Percentiles rank a stretch among this genome's conserved stretches.
These are phyloP conservation scores for Annulohypoxylon maeteangense DNA, from an alignment of 495 filamentous ascomycete species.

Conservation along the genomic window DNA sequence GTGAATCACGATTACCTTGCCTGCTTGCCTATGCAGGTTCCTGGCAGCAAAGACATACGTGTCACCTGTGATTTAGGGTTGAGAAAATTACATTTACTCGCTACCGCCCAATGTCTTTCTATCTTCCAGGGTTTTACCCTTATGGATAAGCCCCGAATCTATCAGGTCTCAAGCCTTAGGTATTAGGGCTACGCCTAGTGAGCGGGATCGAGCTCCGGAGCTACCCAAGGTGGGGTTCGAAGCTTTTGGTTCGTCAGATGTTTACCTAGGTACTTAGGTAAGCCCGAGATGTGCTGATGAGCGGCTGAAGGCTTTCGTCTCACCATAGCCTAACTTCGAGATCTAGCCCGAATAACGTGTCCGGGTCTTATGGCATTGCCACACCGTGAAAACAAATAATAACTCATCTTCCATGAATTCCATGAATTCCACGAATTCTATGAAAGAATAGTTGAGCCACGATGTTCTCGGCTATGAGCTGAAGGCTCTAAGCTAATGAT, in stretches of 20 bases:
- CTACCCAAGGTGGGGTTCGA: background rate
- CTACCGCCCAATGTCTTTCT: background rate
- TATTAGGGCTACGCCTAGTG: background rate
- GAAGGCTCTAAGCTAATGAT: background rate
- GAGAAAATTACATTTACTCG: conserved; percentile 1
- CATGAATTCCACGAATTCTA: no score
- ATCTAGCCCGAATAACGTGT: background rate
- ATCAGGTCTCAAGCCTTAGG: background rate
- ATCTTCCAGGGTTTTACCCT: background rate
- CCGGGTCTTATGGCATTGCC: background rate
- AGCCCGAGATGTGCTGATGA: background rate
- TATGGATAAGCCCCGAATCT: background rate
- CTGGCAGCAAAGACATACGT: conserved; percentile 33
- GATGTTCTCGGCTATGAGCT: background rate
- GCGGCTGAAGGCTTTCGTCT: background rate
- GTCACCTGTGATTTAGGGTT: conserved; percentile 24
- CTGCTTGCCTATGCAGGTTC: conserved; percentile 35
- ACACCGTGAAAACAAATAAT: background rate
- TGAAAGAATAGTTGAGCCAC: background rate
- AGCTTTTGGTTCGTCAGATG: background rate
- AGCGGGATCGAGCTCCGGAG: background rate
- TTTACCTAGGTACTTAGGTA: background rate
- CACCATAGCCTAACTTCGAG: background rate
- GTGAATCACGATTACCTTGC: conserved; percentile 21
- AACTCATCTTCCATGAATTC: background rate